Evolutionary conservation across 345 rosid genomes (phyloP), one percentile per base, ranked within the genome.

Genomic region (Carallia pectinifolia): DNA sequence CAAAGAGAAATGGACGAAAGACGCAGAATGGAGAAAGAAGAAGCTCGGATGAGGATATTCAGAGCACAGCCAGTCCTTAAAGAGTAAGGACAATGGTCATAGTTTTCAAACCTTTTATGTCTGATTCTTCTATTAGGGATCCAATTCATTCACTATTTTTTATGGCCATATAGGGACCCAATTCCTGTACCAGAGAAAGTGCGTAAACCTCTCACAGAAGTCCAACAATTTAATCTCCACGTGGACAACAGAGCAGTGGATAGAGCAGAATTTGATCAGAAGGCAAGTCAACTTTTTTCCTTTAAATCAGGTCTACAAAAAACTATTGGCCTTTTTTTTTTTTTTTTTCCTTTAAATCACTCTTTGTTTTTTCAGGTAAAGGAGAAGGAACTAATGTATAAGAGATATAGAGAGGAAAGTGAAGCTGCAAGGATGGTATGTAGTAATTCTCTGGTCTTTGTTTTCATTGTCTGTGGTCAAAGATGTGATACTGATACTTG

Each of bases 341-440:
- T 69, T 19, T 23, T 23, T 23, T 23, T 23, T 23, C 23, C 23
- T 23, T 23, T 23, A 23, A 23, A 23, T 33, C 1, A 5, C 7
- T 5, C 15, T 27, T 2, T 59, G 34, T 31, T 68, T 64, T 54
- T 54, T 29, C 88, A 92, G 99, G 82, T 96, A 58, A 96, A 88
- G 80, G 97, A 92, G 83, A 96, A 96, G 71, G 99, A 90, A 76
- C 74, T 73, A 67, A 64, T 84, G 69, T 92, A 90, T 68, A 96
- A 96, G 81, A 86, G 99, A 85, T 88, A 88, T 76, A 83, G 99
- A 77, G 98, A 96, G 73, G 99, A 96, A 78, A 92, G 83, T 64
- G 98, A 96, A 75, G 83, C 93, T 62, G 93, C 87, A 15, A 86
- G 73, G 67, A 90, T 89, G 97, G 99, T 92, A 88, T 54, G 71